Percentiles rank a stretch among this genome's conserved stretches.
Evolutionary conservation across 371 early-diverging fungal genomes (phyloP).

Genomic region (Amoeboaphelidium protococcarum): DNA sequence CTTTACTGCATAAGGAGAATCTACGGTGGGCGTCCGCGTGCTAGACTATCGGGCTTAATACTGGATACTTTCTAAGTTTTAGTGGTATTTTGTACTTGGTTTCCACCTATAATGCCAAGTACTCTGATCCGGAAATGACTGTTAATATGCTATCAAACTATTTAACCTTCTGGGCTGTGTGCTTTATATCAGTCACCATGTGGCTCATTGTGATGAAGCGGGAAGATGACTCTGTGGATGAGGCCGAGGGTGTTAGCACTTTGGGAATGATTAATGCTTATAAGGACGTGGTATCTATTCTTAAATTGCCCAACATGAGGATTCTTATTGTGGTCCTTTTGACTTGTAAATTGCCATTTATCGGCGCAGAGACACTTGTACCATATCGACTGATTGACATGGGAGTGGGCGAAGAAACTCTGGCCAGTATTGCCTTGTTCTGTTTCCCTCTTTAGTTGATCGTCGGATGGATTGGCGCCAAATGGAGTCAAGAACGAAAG

Average conservation of each 20-base stretch:
- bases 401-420: conserved; percentile 76
- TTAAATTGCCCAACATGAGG: conserved; percentile 53
- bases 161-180: too few species aligned
- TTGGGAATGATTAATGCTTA: conserved; percentile 15
- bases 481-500: conserved; percentile 55
- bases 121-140: too few species aligned
- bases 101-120: conserved; percentile 40
- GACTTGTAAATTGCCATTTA: conserved; percentile 72
- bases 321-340: conserved; percentile 47
- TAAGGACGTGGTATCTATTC: conserved; percentile 35
- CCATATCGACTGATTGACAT: conserved; percentile 73
- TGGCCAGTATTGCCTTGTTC: conserved; percentile 65
- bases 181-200: too few species aligned
- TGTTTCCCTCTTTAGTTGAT: conserved; percentile 88
- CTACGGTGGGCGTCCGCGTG: conserved; percentile 58
- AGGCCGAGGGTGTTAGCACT: background rate
- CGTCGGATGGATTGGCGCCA: conserved; percentile 87
- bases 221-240: background rate
- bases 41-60: conserved; percentile 82
- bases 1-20: background rate
- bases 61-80: conserved; percentile 76
- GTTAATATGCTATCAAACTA: too few species aligned
- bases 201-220: too few species aligned
- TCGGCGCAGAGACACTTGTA: conserved; percentile 76
- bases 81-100: conserved; percentile 86